phyloP scores from a whole-genome alignment of 1,284 basidiomycete species.

The Leucoagaricus sp. region DNA sequence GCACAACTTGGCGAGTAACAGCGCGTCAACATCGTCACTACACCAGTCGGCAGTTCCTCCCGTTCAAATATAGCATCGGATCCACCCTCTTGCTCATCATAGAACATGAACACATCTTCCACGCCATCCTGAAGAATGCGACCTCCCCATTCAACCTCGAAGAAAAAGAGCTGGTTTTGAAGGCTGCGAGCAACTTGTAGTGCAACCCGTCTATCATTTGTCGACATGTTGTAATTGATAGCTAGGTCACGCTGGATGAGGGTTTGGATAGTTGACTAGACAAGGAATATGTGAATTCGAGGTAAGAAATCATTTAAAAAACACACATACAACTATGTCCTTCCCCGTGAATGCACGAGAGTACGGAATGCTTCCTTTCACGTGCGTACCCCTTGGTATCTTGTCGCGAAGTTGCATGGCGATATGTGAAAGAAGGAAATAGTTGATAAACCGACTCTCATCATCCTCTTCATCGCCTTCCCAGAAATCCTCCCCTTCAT shows the following conservation, averaged over 20 bases:
- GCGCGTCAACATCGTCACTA: slow-evolving; percentile 78
- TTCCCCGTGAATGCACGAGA: slow-evolving; percentile 88
- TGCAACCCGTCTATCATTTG: slow-evolving; percentile 78
- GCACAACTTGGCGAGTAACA: slow-evolving; percentile 87
- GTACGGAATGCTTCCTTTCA: slow-evolving; percentile 90
- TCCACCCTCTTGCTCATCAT: slow-evolving; percentile 79
- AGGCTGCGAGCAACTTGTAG: slow-evolving; percentile 86
- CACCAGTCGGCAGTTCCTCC: slow-evolving; percentile 85
- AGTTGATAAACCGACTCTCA: slow-evolving; percentile 80
- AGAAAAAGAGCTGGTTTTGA: slow-evolving; percentile 92
- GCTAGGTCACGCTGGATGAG: slow-evolving; percentile 76
- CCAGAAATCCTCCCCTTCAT: slow-evolving; percentile 50
- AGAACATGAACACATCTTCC: slow-evolving; percentile 95
- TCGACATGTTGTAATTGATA: slow-evolving; percentile 73
- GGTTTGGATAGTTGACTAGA: slow-evolving; percentile 80
- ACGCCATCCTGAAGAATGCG: slow-evolving; percentile 85
- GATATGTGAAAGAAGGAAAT: slow-evolving; percentile 83
- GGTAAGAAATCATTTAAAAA: not conserved
- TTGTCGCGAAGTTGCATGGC: slow-evolving; percentile 87
- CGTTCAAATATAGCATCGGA: slow-evolving; percentile 59
- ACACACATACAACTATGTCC: slow-evolving; percentile 83
- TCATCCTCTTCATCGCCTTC: slow-evolving; percentile 80
- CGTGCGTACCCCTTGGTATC: slow-evolving; percentile 85
- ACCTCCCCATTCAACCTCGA: slow-evolving; percentile 95
- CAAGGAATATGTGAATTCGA: slow-evolving; percentile 25